phyloP scores from a whole-genome alignment of 2,329 filamentous ascomycete genomes.

The Penicillium sp. region DNA sequence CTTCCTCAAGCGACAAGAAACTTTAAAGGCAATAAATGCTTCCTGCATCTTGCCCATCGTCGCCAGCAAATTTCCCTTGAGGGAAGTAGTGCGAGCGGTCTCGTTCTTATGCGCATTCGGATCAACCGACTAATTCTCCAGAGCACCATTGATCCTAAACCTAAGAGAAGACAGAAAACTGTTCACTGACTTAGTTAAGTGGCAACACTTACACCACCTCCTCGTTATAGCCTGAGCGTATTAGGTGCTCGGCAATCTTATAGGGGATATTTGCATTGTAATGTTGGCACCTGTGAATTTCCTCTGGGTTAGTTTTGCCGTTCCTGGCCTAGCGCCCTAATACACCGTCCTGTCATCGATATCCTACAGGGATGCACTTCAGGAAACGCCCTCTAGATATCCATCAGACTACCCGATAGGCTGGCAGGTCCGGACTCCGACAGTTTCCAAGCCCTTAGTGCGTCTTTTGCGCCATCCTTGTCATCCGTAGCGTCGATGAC shows the following conservation, averaged over 20 bases:
- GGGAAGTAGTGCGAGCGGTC: constrained; percentile 22
- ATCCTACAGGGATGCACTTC: too few relatives aligned
- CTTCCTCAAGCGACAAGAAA: constrained; percentile 18
- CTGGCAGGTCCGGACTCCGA: too few relatives aligned
- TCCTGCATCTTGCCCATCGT: constrained; percentile 14
- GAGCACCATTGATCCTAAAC: constrained; percentile 14
- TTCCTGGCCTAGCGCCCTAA: too few relatives aligned
- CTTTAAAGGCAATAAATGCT: constrained; percentile 14
- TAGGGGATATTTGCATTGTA: constrained; percentile 20
- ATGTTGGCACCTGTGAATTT: too few relatives aligned
- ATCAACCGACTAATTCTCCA: constrained; percentile 14
- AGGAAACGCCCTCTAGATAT: too few relatives aligned
- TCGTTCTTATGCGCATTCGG: constrained; percentile 13
- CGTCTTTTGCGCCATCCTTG: too few relatives aligned
- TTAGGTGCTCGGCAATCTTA: constrained; percentile 23
- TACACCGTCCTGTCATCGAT: too few relatives aligned
- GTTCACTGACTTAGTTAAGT: not conserved
- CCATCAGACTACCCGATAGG: too few relatives aligned
- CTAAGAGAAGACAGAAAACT: constrained; percentile 7
- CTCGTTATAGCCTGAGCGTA: constrained; percentile 6
- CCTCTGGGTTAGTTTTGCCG: too few relatives aligned
- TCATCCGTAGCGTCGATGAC: too few relatives aligned
- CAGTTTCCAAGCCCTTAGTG: too few relatives aligned
- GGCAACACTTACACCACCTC: not conserved
- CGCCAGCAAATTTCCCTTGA: constrained; percentile 17